Percentiles rank a stretch among this genome's conserved stretches.
Evolutionary conservation across 768 basidiomycete genomes (phyloP).

Genomic region (Amanita pseudoporphyria): DNA sequence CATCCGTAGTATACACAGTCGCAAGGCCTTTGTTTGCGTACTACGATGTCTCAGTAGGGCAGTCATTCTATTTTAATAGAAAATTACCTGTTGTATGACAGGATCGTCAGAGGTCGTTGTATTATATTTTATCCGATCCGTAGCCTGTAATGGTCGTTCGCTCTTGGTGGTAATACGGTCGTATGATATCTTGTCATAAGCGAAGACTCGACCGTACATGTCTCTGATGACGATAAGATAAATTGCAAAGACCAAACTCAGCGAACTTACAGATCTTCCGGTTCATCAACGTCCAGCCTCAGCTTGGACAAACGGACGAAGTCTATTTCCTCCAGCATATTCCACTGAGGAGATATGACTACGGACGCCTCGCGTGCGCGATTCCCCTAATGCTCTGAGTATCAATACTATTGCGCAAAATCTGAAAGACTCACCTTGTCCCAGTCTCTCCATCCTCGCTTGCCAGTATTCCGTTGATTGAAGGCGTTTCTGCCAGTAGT

Average conservation of each 20-base stretch:
- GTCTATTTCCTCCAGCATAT: slow-evolving; percentile 95
- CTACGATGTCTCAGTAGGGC: slow-evolving; percentile 27
- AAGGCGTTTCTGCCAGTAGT: slow-evolving; percentile 26
- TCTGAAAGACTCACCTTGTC: slow-evolving; percentile 56
- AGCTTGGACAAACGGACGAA: slow-evolving; percentile 89
- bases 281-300: slow-evolving; percentile 88
- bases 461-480: slow-evolving; percentile 39
- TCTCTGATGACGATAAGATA: slow-evolving; percentile 38
- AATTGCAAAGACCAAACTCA: background rate
- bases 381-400: slow-evolving; percentile 40
- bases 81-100: slow-evolving; percentile 76
- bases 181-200: slow-evolving; percentile 91
- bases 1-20: slow-evolving; percentile 88
- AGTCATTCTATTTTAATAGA: background rate
- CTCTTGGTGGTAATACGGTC: slow-evolving; percentile 94
- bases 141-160: slow-evolving; percentile 81
- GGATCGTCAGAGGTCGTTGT: slow-evolving; percentile 98
- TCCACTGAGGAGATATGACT: slow-evolving; percentile 86
- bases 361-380: slow-evolving; percentile 90
- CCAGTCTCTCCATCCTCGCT: slow-evolving; percentile 85
- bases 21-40: slow-evolving; percentile 75
- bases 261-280: slow-evolving; percentile 71
- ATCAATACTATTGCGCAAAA: too few species aligned
- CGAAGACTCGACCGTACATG: slow-evolving; percentile 80
- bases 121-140: slow-evolving; percentile 95